These are phyloP conservation scores for Melaleuca quinquenervia DNA, from an alignment of 345 rosid genomes.

Conservation along the genomic window DNA sequence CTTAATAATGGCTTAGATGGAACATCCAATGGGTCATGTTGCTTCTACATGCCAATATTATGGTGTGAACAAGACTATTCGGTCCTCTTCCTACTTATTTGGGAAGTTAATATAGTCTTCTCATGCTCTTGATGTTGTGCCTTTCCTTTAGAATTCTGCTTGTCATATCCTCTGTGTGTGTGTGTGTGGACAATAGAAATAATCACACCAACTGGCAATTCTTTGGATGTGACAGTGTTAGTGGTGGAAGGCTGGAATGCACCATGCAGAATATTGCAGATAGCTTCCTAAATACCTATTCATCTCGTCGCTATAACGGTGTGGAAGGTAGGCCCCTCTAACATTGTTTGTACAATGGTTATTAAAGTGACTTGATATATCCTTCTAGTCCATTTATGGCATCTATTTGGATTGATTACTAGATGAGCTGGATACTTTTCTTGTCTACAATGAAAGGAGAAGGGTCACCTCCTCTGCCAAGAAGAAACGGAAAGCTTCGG, in stretches of 20 bases:
- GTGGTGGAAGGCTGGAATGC: constrained; percentile 94
- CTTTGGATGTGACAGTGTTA: constrained; percentile 34
- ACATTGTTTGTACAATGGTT: neutral
- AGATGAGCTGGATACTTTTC: constrained; percentile 73
- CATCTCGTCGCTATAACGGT: constrained; percentile 50
- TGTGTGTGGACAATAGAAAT: neutral
- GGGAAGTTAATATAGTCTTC: neutral
- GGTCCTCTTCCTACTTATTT: neutral
- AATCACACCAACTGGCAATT: neutral
- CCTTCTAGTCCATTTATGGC: neutral
- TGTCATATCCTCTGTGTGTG: neutral
- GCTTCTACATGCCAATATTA: neutral
- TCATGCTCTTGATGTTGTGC: neutral
- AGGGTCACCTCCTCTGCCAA: constrained; percentile 91
- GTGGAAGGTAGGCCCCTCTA: constrained; percentile 41
- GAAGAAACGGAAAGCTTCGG: constrained; percentile 62
- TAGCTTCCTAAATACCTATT: constrained; percentile 50
- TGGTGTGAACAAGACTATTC: neutral
- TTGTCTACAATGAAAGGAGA: constrained; percentile 79
- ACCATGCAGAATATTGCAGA: constrained; percentile 98
- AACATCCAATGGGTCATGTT: neutral
- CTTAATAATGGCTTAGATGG: neutral
- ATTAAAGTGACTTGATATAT: neutral
- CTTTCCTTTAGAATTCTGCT: neutral
- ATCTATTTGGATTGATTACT: constrained; percentile 3